Conservation (phyloP, 495 filamentous ascomycete genomes). For the Talaromyces stipitatus region DNA sequence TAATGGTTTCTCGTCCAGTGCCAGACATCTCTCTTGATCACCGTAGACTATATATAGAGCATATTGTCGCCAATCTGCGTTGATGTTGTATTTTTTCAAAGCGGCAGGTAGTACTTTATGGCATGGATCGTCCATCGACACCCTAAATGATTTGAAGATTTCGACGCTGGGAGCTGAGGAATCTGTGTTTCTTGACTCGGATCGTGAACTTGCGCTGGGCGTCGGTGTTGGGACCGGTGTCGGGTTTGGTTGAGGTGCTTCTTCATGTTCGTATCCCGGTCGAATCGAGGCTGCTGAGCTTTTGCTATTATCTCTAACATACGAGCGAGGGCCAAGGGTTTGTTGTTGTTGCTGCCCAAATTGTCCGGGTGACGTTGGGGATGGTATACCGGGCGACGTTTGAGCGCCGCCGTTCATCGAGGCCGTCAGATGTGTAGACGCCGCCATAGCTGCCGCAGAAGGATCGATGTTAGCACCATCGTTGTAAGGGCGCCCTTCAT, state of each 20-base stretch:
- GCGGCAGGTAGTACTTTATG: constrained; percentile 94
- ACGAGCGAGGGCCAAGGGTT: constrained; percentile 41
- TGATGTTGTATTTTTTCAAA: constrained; percentile 96
- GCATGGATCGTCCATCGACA: constrained; percentile 96
- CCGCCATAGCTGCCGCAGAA: constrained; percentile 59
- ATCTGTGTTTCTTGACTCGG: constrained; percentile 28
- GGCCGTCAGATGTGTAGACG: constrained; percentile 66
- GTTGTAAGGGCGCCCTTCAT: constrained; percentile 45
- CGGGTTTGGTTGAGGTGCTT: constrained; percentile 24
- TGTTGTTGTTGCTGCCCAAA: constrained; percentile 41
- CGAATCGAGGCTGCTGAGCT: constrained; percentile 24
- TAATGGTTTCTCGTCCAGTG: constrained; percentile 83
- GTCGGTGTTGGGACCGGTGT: constrained; percentile 26
- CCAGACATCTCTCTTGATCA: constrained; percentile 91
- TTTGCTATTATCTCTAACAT: constrained; percentile 28
- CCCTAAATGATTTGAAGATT: constrained; percentile 97
- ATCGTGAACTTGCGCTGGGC: constrained; percentile 21
- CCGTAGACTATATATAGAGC: constrained; percentile 97
- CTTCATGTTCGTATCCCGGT: constrained; percentile 37
- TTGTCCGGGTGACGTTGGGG: constrained; percentile 71
- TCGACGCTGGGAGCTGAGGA: constrained; percentile 56
- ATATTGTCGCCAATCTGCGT: constrained; percentile 93
- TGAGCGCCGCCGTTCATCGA: constrained; percentile 64
- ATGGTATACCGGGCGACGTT: constrained; percentile 64
- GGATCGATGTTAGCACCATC: constrained; percentile 49